Evolutionary conservation across 306 rosid genomes (phyloP), one percentile per base, ranked within the genome.

Genomic region (Echinosophora koreensis): DNA sequence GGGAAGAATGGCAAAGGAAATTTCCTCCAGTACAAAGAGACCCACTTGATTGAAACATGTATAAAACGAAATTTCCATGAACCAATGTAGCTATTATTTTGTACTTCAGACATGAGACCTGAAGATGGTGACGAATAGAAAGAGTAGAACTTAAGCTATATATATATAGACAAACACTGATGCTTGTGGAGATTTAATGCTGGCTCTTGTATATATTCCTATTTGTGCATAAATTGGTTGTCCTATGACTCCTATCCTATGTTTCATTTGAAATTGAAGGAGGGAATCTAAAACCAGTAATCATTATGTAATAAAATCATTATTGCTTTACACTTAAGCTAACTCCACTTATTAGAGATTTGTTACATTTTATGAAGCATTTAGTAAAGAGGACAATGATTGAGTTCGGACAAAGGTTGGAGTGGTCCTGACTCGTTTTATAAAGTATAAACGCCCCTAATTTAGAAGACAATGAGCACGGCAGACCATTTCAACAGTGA

Each of bases 31-130:
- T 78, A 86, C 80, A 78, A 46, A 54, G 73, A 35, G 67, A 49
- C 30, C 18, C 80, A 50, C 32, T 63, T 39, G 22, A 67, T 50
- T 11, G 78, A 13, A 75, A 16, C 61, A 39, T 66, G 69, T 61
- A 70, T 51, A 42, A 32, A 74, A 74, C 71, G 89, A 86, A 89
- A 81, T 66, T 89, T 89, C 91, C 93, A 75, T 15, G 42, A 62
- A 80, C 76, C 80, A 61, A 66, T 39, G 34, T 17, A 62, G 54
- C 50, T 55, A 37, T 55, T 22, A 57, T 60, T 61, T 64, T 7
- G 66, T 14, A 69, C 74, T 71, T 16, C 7, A 28, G 66, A 70
- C 30, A 76, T 60, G 50, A 54, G 70, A 57, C 8, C 39, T 11
- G 35, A 51, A 51, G 69, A 68, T 54, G 69, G 37, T 22, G 76